A percentile compares a stretch with the other conserved stretches of the same genome.
These are phyloP conservation scores for Pisolithus orientalis DNA, from an alignment of 768 basidiomycete genomes.

Conservation along the genomic window DNA sequence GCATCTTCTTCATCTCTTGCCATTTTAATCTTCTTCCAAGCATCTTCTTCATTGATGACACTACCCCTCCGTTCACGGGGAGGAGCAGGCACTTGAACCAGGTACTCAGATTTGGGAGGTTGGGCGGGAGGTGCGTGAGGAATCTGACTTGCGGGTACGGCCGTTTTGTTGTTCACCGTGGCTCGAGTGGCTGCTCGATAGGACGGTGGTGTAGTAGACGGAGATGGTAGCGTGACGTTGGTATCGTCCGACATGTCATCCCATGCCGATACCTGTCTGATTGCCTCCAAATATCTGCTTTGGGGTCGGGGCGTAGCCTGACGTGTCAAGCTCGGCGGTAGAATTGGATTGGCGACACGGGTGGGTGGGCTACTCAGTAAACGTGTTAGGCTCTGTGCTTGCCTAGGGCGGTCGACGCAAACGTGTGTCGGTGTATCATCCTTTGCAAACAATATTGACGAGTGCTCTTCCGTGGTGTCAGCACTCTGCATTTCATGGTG, in stretches of 20 bases:
- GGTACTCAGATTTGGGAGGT: constrained; percentile 19
- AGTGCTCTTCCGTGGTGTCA: constrained; percentile 11
- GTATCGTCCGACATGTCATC: constrained; percentile 34
- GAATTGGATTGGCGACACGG: constrained; percentile 17
- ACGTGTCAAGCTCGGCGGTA: constrained; percentile 23
- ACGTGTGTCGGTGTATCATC: constrained; percentile 12
- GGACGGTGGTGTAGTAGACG: constrained; percentile 43
- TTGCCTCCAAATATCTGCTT: constrained; percentile 5
- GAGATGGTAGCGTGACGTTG: constrained; percentile 24
- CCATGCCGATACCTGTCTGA: constrained; percentile 22
- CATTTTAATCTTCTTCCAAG: constrained; percentile 73
- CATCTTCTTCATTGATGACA: constrained; percentile 62
- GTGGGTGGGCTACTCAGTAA: constrained; percentile 3
- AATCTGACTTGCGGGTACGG: constrained; percentile 9
- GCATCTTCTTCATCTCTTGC: constrained; percentile 67
- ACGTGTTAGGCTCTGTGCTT: constrained; percentile 9
- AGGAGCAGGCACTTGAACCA: constrained; percentile 13
- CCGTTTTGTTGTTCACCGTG: constrained; percentile 11
- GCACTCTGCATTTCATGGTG: constrained; percentile 21
- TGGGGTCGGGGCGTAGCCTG: constrained; percentile 25
- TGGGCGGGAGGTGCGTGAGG: constrained; percentile 23
- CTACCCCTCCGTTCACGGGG: constrained; percentile 39
- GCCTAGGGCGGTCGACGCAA: constrained; percentile 4
- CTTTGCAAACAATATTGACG: constrained; percentile 15
- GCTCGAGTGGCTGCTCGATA: constrained; percentile 39